Percentiles rank a stretch among this genome's conserved stretches.
phyloP scores from a whole-genome alignment of 2,329 filamentous ascomycete species.

The Cytospora piceae region DNA sequence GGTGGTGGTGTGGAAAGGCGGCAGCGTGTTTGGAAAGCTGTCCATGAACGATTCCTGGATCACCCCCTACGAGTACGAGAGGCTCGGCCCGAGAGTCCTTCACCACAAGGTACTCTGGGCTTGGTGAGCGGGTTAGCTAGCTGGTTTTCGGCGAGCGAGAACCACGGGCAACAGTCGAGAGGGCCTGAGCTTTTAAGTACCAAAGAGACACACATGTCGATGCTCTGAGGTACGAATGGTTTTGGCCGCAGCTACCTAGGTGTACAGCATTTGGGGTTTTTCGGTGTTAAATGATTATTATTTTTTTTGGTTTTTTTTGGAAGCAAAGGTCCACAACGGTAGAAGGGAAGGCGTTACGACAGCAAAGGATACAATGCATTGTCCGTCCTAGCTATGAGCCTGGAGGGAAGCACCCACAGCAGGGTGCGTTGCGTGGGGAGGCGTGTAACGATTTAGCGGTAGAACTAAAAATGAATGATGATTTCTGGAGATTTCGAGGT shows the following conservation, averaged over 20 bases:
- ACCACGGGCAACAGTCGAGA: not conserved
- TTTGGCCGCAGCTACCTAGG: not conserved
- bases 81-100: conserved; percentile 77
- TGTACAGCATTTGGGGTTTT: not conserved
- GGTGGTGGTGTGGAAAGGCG: conserved; percentile 98
- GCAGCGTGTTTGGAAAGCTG: conserved; percentile 92
- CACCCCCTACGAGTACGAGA: conserved; percentile 82
- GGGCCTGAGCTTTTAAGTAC: not conserved
- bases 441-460: not conserved
- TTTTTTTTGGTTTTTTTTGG: too few species aligned
- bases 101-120: conserved; percentile 78
- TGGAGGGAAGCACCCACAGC: conserved; percentile 1
- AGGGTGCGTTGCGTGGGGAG: not conserved
- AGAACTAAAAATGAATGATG: conserved; percentile 1
- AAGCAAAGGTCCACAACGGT: not conserved
- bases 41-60: conserved; percentile 97
- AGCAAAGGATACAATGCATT: not conserved
- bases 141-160: too few species aligned
- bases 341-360: conserved; percentile 3
- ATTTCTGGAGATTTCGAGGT: not conserved
- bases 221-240: not conserved
- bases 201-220: not conserved
- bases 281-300: not conserved
- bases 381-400: conserved; percentile 1
- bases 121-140: conserved; percentile 45